Percentiles rank a stretch among this genome's conserved stretches.
Evolutionary conservation across 768 basidiomycete species (phyloP).

Genomic region (Podaxis rugospora): DNA sequence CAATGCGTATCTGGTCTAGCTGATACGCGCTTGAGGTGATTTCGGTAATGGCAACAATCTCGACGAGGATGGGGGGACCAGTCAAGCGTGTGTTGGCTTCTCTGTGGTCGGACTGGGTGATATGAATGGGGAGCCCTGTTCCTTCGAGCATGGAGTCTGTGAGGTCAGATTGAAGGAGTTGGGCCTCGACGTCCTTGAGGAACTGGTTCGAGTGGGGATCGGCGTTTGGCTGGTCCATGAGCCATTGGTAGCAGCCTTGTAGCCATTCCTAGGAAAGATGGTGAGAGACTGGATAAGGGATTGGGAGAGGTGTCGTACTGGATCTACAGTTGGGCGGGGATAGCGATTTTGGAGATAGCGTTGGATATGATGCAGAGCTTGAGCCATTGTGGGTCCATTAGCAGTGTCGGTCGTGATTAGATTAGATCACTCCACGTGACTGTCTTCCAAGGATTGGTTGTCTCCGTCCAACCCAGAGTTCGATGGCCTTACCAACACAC

Average conservation of each 20-base stretch:
- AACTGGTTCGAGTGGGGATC: conserved; percentile 46
- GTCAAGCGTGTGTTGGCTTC: conserved; percentile 30
- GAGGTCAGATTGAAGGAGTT: conserved; percentile 71
- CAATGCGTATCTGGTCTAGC: conserved; percentile 64
- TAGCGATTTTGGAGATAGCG: background rate
- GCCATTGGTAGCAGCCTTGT: conserved; percentile 65
- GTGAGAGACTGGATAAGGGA: background rate
- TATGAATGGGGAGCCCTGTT: conserved; percentile 58
- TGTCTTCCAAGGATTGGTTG: background rate
- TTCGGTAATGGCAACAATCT: conserved; percentile 76
- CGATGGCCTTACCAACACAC: background rate
- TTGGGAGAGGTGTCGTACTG: background rate
- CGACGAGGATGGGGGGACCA: conserved; percentile 60
- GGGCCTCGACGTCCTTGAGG: conserved; percentile 50
- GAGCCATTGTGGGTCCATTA: background rate
- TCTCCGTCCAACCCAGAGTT: background rate
- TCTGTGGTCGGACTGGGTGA: conserved; percentile 22
- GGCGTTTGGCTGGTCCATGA: conserved; percentile 43
- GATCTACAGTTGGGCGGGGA: conserved; percentile 7
- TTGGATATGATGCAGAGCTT: background rate
- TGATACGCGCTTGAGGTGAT: conserved; percentile 81
- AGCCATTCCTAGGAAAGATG: conserved; percentile 66
- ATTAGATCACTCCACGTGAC: conserved; percentile 17
- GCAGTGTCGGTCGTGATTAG: conserved; percentile 18
- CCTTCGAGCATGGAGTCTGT: conserved; percentile 64